Evolutionary conservation across 1,139 yeast species (phyloP), one percentile per base, ranked within the genome.

Genomic region (Lodderomyces beijingensis): DNA sequence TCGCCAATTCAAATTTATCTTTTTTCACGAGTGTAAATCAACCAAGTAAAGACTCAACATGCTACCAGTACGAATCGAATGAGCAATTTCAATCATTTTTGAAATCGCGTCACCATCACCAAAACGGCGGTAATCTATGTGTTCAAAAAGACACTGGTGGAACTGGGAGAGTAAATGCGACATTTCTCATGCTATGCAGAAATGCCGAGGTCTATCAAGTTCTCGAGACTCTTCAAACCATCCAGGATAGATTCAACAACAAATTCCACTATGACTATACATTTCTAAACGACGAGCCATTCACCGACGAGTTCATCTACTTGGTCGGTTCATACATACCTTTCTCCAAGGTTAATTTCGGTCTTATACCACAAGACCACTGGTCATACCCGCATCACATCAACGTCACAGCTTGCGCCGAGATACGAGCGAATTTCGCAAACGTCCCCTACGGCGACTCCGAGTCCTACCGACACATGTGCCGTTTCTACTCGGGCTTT

Each of bases 141-240:
- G 28, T 40, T 21, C 20, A 31, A 9, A 36, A 37, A 20, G 14
- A 30, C 4, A 10, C 24, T 9, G 31, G 32, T 14, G 12, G 12
- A 4, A 20, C 29, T 14, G 14, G 7, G 6, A 40, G 45, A 30
- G 50, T 43, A 31, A 48, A 48, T 33, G 93, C 91, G 4, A 78
- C 89, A 1, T 76, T 86, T 46, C 78, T 85, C 36, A 73, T 88
- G 7, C 58, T 87, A 36, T 89, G 85, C 25, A 66, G 93, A 42
- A 84, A 86, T 53, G 52, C 62, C 10, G 95, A 87, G 44, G 51
- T 85, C 21, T 65, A 66, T 52, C 72, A 66, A 5, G 57, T 85
- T 35, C 53, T 80, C 12, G 68, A 64, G 32, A 75, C 93, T 4
- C 76, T 86, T 29, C 69, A 74, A 35, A 65, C 73, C 32, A 72